Evolutionary conservation across 2,329 filamentous ascomycete genomes (phyloP).

Genomic region (Sporothrix phasma): DNA sequence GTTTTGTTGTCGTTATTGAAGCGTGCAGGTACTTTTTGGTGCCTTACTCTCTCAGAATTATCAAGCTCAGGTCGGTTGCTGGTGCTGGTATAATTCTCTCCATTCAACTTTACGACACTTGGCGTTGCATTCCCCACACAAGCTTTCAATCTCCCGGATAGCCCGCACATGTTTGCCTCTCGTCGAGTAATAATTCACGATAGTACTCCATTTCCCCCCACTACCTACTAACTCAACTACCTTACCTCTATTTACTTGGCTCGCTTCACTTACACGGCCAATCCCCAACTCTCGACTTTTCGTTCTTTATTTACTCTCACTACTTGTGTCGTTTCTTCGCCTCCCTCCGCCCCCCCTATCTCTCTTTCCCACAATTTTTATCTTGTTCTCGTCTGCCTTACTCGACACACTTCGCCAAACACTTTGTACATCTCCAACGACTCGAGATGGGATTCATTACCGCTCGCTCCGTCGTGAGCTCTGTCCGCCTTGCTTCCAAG

Average conservation of each 20-base stretch:
- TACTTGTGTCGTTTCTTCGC: not conserved
- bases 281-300: not conserved
- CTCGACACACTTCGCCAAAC: not conserved
- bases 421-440: not conserved
- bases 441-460: slow-evolving; percentile 22
- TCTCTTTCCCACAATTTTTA: not conserved
- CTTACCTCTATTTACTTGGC: not conserved
- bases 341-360: not conserved
- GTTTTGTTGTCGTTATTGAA: slow-evolving; percentile 30
- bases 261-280: slow-evolving; percentile 10
- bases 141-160: slow-evolving; percentile 8
- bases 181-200: slow-evolving; percentile 14
- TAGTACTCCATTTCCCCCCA: slow-evolving; percentile 8
- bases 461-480: slow-evolving; percentile 24
- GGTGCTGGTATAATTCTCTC: not conserved
- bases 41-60: slow-evolving; percentile 15
- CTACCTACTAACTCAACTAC: not conserved
- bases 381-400: not conserved
- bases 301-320: not conserved
- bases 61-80: not conserved
- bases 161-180: slow-evolving; percentile 6
- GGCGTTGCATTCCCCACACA: slow-evolving; percentile 16
- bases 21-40: slow-evolving; percentile 25
- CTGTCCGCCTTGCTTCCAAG: slow-evolving; percentile 24
- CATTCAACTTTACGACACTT: not conserved